Conservation (phyloP, 176 grass and related monocot genomes). For the Oryza longistaminata region DNA sequence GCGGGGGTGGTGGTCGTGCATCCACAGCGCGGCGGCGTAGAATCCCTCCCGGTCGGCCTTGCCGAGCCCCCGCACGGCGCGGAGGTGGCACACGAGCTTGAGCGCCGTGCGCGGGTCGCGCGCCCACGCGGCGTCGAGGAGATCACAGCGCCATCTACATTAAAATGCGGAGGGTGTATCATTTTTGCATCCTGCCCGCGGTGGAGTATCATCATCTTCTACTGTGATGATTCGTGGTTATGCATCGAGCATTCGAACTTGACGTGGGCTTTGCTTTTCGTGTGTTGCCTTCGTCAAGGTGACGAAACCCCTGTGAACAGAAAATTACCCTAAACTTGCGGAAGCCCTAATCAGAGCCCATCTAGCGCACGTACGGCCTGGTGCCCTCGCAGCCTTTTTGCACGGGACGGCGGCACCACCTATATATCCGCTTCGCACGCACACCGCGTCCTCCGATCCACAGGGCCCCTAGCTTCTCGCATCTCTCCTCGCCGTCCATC, state of each 20-base stretch:
- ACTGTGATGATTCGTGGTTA: too few species aligned
- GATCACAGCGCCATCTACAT: background rate
- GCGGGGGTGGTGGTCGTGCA: constrained; percentile 48
- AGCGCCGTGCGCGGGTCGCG: constrained; percentile 41
- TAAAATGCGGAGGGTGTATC: too few species aligned
- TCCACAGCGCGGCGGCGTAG: constrained; percentile 56
- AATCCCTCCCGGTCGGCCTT: constrained; percentile 69
- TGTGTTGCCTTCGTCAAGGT: too few species aligned
- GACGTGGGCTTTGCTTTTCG: too few species aligned
- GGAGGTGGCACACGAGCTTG: constrained; percentile 47
- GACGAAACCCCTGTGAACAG: too few species aligned
- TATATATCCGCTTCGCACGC: constrained; percentile 6
- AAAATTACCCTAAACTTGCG: too few species aligned
- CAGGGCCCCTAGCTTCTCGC: background rate
- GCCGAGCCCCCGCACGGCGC: constrained; percentile 55
- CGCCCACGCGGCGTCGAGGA: constrained; percentile 48
- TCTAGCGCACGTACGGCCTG: too few species aligned
- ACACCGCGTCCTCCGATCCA: background rate
- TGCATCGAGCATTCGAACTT: too few species aligned
- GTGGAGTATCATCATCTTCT: too few species aligned
- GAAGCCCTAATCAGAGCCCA: too few species aligned
- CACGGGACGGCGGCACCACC: background rate
- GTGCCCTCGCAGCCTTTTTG: too few species aligned
- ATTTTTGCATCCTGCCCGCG: too few species aligned
- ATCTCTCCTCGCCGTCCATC: background rate